A percentile compares a stretch with the other conserved stretches of the same genome.
phyloP scores from a whole-genome alignment of 495 filamentous ascomycete species.

The Penicillium roqueforti region DNA sequence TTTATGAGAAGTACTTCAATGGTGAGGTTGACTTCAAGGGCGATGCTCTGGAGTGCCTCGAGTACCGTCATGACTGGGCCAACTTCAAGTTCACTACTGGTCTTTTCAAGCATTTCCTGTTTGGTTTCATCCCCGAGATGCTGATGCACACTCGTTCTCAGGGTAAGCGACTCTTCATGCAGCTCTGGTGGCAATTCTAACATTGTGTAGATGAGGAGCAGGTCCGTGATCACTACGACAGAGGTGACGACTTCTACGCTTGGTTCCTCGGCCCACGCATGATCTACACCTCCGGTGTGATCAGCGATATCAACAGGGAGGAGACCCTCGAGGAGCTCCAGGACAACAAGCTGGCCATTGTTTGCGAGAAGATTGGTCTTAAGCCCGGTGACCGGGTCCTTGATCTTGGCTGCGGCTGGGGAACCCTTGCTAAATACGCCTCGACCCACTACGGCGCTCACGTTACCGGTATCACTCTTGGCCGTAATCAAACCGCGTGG shows the following conservation, averaged over 20 bases:
- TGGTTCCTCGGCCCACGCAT: slow-evolving; percentile 72
- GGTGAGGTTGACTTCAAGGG: slow-evolving; percentile 83
- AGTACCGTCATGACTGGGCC: slow-evolving; percentile 86
- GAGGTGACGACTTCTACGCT: slow-evolving; percentile 70
- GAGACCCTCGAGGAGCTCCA: slow-evolving; percentile 64
- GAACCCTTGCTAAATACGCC: slow-evolving; percentile 64
- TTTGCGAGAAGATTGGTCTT: slow-evolving; percentile 68
- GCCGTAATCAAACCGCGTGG: slow-evolving; percentile 69
- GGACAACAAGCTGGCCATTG: slow-evolving; percentile 66
- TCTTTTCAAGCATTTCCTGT: slow-evolving; percentile 63
- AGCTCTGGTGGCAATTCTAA: background rate
- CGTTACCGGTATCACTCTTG: slow-evolving; percentile 64
- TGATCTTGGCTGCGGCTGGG: slow-evolving; percentile 70
- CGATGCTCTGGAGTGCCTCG: slow-evolving; percentile 71
- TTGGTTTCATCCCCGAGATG: slow-evolving; percentile 64
- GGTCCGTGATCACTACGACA: slow-evolving; percentile 72
- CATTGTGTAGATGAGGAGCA: slow-evolving; percentile 62
- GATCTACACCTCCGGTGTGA: slow-evolving; percentile 70
- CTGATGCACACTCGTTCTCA: slow-evolving; percentile 66
- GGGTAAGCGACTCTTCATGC: slow-evolving; percentile 36
- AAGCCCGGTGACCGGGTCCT: slow-evolving; percentile 59
- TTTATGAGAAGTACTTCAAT: slow-evolving; percentile 87
- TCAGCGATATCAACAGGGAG: slow-evolving; percentile 61
- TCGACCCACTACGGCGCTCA: slow-evolving; percentile 58
- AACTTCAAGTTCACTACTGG: slow-evolving; percentile 65